Conservation (phyloP, 140 eudicot genomes). For the Cichorium intybus region DNA sequence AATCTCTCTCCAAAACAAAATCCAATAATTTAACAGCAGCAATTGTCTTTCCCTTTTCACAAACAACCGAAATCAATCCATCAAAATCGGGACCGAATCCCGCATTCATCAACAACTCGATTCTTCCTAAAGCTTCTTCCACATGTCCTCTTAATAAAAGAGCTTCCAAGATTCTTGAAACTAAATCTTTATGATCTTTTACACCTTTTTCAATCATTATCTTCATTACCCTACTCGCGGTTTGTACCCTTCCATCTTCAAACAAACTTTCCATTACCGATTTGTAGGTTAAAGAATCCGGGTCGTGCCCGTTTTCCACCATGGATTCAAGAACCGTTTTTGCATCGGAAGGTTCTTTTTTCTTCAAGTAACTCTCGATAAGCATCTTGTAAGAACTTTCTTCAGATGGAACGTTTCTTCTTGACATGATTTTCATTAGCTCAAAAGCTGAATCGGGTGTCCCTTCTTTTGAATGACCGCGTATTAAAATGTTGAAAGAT, state of each 20-base stretch:
- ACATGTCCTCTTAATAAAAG: slow-evolving; percentile 83
- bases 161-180: slow-evolving; percentile 83
- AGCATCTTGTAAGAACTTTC: slow-evolving; percentile 48
- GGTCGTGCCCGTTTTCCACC: slow-evolving; percentile 79
- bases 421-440: slow-evolving; percentile 63
- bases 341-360: slow-evolving; percentile 80
- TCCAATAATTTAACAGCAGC: slow-evolving; percentile 89
- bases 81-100: slow-evolving; percentile 60
- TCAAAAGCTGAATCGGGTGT: slow-evolving; percentile 71
- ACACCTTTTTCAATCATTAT: slow-evolving; percentile 83
- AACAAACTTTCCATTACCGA: slow-evolving; percentile 73
- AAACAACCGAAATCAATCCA: slow-evolving; percentile 47
- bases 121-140: slow-evolving; percentile 93
- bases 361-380: slow-evolving; percentile 64
- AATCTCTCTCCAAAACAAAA: slow-evolving; percentile 75
- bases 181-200: slow-evolving; percentile 75
- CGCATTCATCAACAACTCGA: slow-evolving; percentile 66
- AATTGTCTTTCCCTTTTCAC: slow-evolving; percentile 76
- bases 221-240: slow-evolving; percentile 93
- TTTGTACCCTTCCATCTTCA: slow-evolving; percentile 85
- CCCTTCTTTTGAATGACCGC: slow-evolving; percentile 76
- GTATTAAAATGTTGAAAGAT: slow-evolving; percentile 61
- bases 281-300: slow-evolving; percentile 60
- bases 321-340: slow-evolving; percentile 69
- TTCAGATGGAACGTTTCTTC: slow-evolving; percentile 58